These are phyloP conservation scores for Selenicereus undatus DNA, from an alignment of 148 eudicot genomes.

Conservation along the genomic window DNA sequence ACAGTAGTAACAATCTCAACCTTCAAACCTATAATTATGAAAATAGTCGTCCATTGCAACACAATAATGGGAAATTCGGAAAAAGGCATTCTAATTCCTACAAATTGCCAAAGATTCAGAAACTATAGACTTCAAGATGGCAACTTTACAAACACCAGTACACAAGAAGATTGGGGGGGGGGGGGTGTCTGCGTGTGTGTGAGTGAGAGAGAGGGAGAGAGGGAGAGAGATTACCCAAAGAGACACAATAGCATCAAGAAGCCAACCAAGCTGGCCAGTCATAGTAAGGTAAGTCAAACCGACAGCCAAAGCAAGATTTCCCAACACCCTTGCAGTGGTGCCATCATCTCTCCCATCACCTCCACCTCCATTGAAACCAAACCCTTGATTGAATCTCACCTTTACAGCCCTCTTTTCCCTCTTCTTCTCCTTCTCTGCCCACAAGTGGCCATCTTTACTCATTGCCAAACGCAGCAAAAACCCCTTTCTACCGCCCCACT, in stretches of 20 bases:
- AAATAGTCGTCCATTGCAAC: too few species aligned
- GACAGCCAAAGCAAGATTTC: conserved; percentile 73
- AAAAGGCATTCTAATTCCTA: background rate
- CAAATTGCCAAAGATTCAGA: background rate
- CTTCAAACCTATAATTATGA: background rate
- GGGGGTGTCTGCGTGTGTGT: too few species aligned
- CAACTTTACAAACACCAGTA: background rate
- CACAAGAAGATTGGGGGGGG: background rate
- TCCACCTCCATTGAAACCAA: conserved; percentile 52
- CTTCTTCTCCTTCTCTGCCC: conserved; percentile 22
- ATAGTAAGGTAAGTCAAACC: conserved; percentile 80
- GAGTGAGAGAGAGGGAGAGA: conserved; percentile 10
- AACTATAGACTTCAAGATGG: background rate
- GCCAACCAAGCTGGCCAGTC: conserved; percentile 92
- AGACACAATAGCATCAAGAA: conserved; percentile 82
- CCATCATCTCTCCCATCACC: conserved; percentile 47
- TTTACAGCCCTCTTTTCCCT: conserved; percentile 50
- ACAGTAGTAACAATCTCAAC: background rate
- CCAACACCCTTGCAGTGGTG: conserved; percentile 50
- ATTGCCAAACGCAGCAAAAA: conserved; percentile 30
- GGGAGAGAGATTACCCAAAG: conserved; percentile 61
- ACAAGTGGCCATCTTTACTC: conserved; percentile 39
- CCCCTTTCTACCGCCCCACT: conserved; percentile 22
- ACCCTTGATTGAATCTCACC: conserved; percentile 47
- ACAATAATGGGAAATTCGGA: background rate